These are phyloP conservation scores for Drosera spatulata DNA, from an alignment of 179 eudicot species.

Conservation along the genomic window DNA sequence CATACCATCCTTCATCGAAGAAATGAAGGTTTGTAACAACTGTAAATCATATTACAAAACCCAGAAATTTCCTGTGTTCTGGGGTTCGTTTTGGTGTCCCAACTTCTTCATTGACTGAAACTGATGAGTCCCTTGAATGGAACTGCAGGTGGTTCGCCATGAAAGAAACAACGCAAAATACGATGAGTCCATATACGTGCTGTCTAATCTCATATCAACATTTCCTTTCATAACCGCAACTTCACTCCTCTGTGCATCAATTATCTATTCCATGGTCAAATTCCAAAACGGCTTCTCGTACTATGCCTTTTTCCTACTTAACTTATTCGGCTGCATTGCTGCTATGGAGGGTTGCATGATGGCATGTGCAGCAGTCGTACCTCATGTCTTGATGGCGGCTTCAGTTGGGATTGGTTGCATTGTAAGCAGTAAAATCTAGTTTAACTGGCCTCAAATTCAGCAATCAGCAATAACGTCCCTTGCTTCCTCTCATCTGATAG, in stretches of 20 bases:
- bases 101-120: not conserved
- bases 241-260: constrained; percentile 18
- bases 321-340: constrained; percentile 24
- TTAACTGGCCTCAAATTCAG: no score
- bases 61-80: no score
- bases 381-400: constrained; percentile 41
- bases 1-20: constrained; percentile 53
- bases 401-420: constrained; percentile 27
- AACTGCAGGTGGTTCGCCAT: constrained; percentile 15
- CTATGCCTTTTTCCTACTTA: constrained; percentile 16
- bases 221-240: constrained; percentile 29
- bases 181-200: constrained; percentile 25
- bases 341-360: constrained; percentile 48
- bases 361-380: constrained; percentile 45
- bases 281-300: constrained; percentile 26
- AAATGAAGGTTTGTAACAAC: no score
- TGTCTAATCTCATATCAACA: constrained; percentile 42
- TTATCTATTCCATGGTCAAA: constrained; percentile 30
- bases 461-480: no score
- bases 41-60: no score
- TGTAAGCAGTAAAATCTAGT: no score
- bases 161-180: constrained; percentile 43
- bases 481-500: no score
- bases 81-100: not conserved
- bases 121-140: not conserved